Evolutionary conservation across 225 moss, liverwort and hornwort genomes (phyloP).

Genomic region (Bryoerythrophyllum caledonicum): DNA sequence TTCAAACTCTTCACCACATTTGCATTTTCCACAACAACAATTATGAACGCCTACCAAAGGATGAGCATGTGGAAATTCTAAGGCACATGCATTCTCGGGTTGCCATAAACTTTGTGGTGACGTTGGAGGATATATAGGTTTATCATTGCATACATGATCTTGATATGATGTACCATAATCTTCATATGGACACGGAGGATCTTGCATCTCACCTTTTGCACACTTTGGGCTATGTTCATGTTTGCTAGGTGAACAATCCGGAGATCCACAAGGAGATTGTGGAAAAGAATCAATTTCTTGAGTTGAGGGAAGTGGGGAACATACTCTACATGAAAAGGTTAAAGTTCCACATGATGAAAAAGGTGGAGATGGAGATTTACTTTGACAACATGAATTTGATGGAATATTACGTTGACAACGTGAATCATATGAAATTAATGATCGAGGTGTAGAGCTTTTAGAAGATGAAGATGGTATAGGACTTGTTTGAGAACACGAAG

Average conservation of each 20-base stretch:
- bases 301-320: background rate
- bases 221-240: constrained; percentile 22
- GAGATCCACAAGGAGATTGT: background rate
- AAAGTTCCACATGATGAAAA: constrained; percentile 5
- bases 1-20: constrained; percentile 10
- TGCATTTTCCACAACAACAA: constrained; percentile 58
- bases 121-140: background rate
- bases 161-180: background rate
- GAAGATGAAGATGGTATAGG: background rate
- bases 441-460: background rate
- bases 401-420: background rate
- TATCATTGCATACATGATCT: background rate
- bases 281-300: background rate
- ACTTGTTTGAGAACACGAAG: no score
- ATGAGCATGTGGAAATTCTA: background rate
- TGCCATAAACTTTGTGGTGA: background rate
- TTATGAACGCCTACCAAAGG: constrained; percentile 1
- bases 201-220: constrained; percentile 26
- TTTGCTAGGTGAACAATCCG: rapidly evolving
- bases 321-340: background rate
- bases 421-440: background rate
- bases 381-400: background rate
- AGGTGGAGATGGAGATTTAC: background rate
- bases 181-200: constrained; percentile 27
- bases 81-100: background rate